Evolutionary conservation across 495 filamentous ascomycete genomes (phyloP).

Genomic region (Neurospora terricola): DNA sequence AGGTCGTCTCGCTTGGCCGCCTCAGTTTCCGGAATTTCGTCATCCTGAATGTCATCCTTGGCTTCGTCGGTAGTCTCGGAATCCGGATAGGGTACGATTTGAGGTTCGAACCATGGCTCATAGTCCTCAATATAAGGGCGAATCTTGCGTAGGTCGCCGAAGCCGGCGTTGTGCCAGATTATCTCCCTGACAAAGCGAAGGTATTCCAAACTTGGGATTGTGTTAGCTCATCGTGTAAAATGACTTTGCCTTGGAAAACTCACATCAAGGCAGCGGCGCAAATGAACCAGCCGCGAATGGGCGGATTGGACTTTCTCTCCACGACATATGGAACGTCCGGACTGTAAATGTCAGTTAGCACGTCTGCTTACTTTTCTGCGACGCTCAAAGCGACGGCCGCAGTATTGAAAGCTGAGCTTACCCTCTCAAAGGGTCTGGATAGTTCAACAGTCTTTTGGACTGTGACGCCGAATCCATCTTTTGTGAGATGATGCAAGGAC

Average conservation of each 20-base stretch:
- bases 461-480: slow-evolving; percentile 7
- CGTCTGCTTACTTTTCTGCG: not conserved
- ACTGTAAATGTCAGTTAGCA: slow-evolving; percentile 7
- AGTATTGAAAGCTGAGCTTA: slow-evolving; percentile 2
- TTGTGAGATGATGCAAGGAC: not conserved
- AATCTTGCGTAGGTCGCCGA: slow-evolving; percentile 48
- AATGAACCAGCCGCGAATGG: slow-evolving; percentile 16
- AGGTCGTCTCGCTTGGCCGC: slow-evolving; percentile 3
- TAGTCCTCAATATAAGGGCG: slow-evolving; percentile 46
- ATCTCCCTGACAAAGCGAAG: slow-evolving; percentile 18
- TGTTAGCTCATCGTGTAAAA: not conserved
- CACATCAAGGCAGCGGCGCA: slow-evolving; percentile 17
- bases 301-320: slow-evolving; percentile 17
- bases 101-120: slow-evolving; percentile 64
- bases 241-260: not conserved
- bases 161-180: slow-evolving; percentile 63
- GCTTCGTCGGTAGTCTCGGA: not conserved
- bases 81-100: slow-evolving; percentile 50
- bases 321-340: slow-evolving; percentile 21
- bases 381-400: not conserved
- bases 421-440: slow-evolving; percentile 12
- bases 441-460: slow-evolving; percentile 8
- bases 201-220: slow-evolving; percentile 21
- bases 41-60: slow-evolving; percentile 12
- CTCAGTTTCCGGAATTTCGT: slow-evolving; percentile 2